A percentile compares a stretch with the other conserved stretches of the same genome.
phyloP scores from a whole-genome alignment of 2,329 filamentous ascomycete genomes.

The Metarhizium robertsii region DNA sequence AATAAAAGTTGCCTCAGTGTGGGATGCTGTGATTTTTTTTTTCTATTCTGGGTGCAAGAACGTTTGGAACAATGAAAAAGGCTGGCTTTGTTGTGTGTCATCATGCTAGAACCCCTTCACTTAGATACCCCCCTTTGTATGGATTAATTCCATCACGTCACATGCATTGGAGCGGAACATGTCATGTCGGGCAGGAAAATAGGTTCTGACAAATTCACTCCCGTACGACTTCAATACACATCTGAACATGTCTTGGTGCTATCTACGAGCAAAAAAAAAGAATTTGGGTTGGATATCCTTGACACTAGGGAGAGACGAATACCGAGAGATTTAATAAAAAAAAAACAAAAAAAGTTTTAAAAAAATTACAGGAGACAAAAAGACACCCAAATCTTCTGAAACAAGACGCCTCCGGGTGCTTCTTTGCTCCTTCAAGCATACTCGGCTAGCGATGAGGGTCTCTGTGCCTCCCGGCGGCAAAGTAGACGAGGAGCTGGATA shows the following conservation, averaged over 20 bases:
- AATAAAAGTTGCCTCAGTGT: not conserved
- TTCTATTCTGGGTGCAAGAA: too few relatives aligned
- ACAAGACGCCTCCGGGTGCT: not conserved
- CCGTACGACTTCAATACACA: not conserved
- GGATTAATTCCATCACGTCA: not conserved
- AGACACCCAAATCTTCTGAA: not conserved
- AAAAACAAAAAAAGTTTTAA: slow-evolving; percentile 12
- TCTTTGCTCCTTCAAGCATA: not conserved
- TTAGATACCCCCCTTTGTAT: not conserved
- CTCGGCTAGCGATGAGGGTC: not conserved
- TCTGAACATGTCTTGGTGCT: slow-evolving; percentile 1
- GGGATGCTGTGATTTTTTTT: not conserved
- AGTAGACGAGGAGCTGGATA: not conserved
- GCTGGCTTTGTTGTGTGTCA: not conserved
- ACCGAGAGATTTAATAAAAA: not conserved
- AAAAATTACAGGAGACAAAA: slow-evolving; percentile 14
- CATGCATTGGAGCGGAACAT: not conserved
- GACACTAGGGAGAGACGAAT: slow-evolving; percentile 2
- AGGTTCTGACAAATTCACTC: not conserved
- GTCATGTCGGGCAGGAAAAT: not conserved
- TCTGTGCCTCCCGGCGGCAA: not conserved
- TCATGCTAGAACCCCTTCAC: not conserved
- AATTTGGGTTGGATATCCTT: slow-evolving; percentile 8
- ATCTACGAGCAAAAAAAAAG: slow-evolving; percentile 7
- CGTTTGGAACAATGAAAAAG: not conserved